A percentile compares a stretch with the other conserved stretches of the same genome.
Conservation (phyloP, 768 basidiomycete species). For the Boletellus ananiceps region DNA sequence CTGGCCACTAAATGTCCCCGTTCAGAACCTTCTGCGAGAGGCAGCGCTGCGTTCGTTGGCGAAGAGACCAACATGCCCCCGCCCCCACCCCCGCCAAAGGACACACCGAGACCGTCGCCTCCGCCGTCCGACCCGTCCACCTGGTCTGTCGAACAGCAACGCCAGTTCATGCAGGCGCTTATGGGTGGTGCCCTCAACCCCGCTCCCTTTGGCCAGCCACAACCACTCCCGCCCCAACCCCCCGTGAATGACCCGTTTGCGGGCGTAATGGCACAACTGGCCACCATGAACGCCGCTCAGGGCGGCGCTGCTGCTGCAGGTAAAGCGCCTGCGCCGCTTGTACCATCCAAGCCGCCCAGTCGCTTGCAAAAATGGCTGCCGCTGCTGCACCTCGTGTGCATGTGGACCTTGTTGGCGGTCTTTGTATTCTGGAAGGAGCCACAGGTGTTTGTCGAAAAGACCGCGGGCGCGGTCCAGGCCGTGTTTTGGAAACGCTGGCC, state of each 20-base stretch:
- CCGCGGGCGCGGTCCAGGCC: conserved; percentile 32
- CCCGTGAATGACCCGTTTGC: conserved; percentile 43
- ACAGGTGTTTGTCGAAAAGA: conserved; percentile 37
- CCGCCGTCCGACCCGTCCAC: conserved; percentile 46
- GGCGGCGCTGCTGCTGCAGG: conserved; percentile 17
- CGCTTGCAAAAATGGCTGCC: conserved; percentile 59
- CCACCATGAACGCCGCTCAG: conserved; percentile 23
- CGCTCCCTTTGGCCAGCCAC: conserved; percentile 10
- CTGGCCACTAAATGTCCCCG: neutral
- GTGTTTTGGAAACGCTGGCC: conserved; percentile 61
- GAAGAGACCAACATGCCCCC: conserved; percentile 32
- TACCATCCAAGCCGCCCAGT: conserved; percentile 35
- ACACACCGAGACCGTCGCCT: conserved; percentile 24
- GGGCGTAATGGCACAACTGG: conserved; percentile 35
- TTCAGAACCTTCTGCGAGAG: conserved; percentile 12
- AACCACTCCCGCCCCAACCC: neutral
- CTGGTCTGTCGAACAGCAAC: conserved; percentile 68
- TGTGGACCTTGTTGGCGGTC: conserved; percentile 62
- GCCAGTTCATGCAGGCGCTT: conserved; percentile 63
- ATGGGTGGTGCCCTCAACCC: conserved; percentile 38
- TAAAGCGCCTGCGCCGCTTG: conserved; percentile 25
- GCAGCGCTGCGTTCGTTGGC: conserved; percentile 33
- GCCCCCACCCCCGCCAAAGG: conserved; percentile 18
- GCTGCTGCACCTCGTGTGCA: conserved; percentile 56
- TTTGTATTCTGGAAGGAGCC: conserved; percentile 70